phyloP scores from a whole-genome alignment of 2,329 filamentous ascomycete species.

The Botrytis byssoidea region DNA sequence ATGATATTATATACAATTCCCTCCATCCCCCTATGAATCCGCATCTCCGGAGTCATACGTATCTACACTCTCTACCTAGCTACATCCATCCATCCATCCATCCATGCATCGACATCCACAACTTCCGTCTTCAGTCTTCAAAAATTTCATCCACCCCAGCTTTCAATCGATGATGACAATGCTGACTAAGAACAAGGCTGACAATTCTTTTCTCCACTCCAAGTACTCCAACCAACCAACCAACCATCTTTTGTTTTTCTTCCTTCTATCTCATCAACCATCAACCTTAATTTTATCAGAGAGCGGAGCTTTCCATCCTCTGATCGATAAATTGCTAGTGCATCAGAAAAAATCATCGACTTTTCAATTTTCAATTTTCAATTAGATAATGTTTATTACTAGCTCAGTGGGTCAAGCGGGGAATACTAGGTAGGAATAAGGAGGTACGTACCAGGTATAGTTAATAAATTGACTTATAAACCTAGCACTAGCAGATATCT shows the following conservation, averaged over 20 bases:
- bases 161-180: not conserved
- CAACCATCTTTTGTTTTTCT: no score
- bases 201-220: not conserved
- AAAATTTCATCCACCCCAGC: not conserved
- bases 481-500: no score
- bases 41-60: not conserved
- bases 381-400: not conserved
- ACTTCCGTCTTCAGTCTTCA: not conserved
- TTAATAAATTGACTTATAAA: no score
- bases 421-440: no score
- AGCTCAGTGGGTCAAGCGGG: not conserved
- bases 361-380: not conserved
- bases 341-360: not conserved
- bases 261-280: not conserved
- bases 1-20: no score
- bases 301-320: not conserved
- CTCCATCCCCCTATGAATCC: not conserved
- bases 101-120: not conserved
- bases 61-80: no score
- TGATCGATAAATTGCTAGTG: not conserved
- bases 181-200: slow-evolving; percentile 10
- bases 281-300: not conserved
- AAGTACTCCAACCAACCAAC: not conserved
- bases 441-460: no score
- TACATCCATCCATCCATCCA: no score